Conservation (phyloP, 805 yeast genomes). For the Cyberlindnera xylosilytica region DNA sequence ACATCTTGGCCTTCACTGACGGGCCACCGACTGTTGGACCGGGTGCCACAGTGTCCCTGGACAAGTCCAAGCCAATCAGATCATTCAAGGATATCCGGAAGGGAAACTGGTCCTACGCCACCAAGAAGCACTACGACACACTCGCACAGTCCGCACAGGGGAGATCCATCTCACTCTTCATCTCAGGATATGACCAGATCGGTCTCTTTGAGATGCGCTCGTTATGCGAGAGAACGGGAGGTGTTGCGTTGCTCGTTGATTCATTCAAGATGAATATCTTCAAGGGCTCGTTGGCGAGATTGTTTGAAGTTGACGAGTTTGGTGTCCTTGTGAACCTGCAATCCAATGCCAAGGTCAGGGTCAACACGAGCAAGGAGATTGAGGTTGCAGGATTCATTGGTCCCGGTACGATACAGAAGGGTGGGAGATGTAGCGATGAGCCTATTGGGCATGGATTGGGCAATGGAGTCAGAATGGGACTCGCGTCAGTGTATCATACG, state of each 20-base stretch:
- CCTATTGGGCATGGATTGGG: constrained; percentile 81
- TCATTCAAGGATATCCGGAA: constrained; percentile 90
- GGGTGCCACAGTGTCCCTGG: constrained; percentile 85
- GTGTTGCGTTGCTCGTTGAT: constrained; percentile 78
- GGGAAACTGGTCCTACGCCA: constrained; percentile 41
- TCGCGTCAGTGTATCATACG: constrained; percentile 81
- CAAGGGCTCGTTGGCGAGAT: constrained; percentile 79
- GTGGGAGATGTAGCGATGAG: constrained; percentile 82
- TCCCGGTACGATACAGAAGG: constrained; percentile 37
- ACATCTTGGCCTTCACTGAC: constrained; percentile 82
- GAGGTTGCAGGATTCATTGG: constrained; percentile 90
- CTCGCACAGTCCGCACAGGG: constrained; percentile 54
- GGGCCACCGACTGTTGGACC: constrained; percentile 95
- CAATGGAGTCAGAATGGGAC: constrained; percentile 74
- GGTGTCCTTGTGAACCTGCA: constrained; percentile 58
- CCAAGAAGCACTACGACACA: constrained; percentile 64
- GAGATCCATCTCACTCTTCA: constrained; percentile 38
- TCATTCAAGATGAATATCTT: constrained; percentile 92
- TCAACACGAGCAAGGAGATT: constrained; percentile 64
- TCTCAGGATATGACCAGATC: constrained; percentile 91
- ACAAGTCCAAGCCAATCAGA: constrained; percentile 86
- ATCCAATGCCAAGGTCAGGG: constrained; percentile 2
- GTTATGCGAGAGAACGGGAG: constrained; percentile 80
- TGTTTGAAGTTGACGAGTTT: constrained; percentile 80
- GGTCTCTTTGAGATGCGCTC: constrained; percentile 91